phyloP scores from a whole-genome alignment of 2,329 filamentous ascomycete genomes.

The Talaromyces sp. region DNA sequence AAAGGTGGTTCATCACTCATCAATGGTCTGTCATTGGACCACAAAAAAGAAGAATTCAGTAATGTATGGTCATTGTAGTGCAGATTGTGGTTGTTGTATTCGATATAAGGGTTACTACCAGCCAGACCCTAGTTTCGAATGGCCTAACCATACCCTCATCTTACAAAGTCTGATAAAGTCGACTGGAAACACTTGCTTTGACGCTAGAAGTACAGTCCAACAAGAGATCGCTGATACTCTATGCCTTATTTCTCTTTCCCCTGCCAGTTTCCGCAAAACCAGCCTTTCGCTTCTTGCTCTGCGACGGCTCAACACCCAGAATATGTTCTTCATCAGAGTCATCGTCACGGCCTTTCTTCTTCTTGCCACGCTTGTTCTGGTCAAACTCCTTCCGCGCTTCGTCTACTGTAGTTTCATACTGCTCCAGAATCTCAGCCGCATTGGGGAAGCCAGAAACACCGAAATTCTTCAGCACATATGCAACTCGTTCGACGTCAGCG shows the following conservation, averaged over 20 bases:
- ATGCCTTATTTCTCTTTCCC: conserved; percentile 14
- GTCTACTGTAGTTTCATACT: conserved; percentile 1
- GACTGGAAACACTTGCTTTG: neutral
- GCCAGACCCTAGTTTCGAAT: neutral
- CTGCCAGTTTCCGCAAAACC: conserved; percentile 11
- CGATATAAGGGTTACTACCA: neutral
- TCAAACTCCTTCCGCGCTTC: conserved; percentile 13
- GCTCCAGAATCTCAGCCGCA: conserved; percentile 12
- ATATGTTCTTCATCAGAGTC: conserved; percentile 10
- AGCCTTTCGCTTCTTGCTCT: conserved; percentile 13
- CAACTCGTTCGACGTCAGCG: conserved; percentile 36
- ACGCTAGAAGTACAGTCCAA: neutral
- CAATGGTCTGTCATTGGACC: neutral
- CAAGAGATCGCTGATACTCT: neutral
- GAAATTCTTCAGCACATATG: conserved; percentile 37
- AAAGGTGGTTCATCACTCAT: neutral
- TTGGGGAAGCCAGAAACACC: conserved; percentile 25
- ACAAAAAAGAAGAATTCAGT: neutral
- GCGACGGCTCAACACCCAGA: conserved; percentile 10
- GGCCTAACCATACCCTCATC: neutral
- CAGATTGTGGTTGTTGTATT: neutral
- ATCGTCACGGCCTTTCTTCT: conserved; percentile 3
- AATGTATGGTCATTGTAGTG: neutral
- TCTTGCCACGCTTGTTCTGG: conserved; percentile 7
- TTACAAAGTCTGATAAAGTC: neutral